A percentile compares a stretch with the other conserved stretches of the same genome.
Evolutionary conservation across 2,329 filamentous ascomycete species (phyloP).

Genomic region (Ophiostoma ulmi): DNA sequence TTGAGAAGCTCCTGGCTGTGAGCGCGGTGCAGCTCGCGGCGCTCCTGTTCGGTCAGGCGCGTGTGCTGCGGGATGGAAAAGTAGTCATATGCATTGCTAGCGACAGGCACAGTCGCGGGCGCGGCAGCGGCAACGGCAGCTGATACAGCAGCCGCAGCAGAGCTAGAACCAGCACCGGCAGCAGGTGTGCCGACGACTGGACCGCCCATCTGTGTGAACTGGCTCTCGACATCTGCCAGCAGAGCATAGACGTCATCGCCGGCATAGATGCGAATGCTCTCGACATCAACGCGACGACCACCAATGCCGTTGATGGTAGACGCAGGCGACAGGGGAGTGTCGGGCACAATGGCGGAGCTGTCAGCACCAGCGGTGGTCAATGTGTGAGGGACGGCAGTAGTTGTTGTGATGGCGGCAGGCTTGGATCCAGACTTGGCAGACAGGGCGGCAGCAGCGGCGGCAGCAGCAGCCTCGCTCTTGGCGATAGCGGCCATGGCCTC

Average conservation of each 20-base stretch:
- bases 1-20: conserved; percentile 50
- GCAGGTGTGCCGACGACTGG: not conserved
- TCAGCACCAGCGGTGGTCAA: not conserved
- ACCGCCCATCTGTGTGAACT: conserved; percentile 45
- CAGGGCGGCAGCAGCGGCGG: conserved; percentile 21
- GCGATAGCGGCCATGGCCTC: conserved; percentile 36
- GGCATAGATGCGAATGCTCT: conserved; percentile 65
- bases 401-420: not conserved
- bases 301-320: not conserved
- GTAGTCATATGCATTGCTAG: conserved; percentile 10
- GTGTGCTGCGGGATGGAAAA: conserved; percentile 27
- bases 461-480: conserved; percentile 25
- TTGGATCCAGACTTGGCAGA: not conserved
- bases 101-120: conserved; percentile 1
- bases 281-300: conserved; percentile 42
- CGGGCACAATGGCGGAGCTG: conserved; percentile 18
- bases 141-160: not conserved
- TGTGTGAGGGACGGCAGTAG: not conserved
- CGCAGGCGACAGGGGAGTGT: conserved; percentile 17
- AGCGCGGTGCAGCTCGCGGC: conserved; percentile 43
- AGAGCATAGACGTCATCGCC: conserved; percentile 63
- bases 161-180: not conserved
- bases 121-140: not conserved
- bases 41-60: conserved; percentile 35
- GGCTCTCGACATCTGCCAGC: conserved; percentile 60